Base-by-base conservation (phyloP, 2,329 filamentous ascomycete species). In the Colletotrichum camelliae region DNA sequence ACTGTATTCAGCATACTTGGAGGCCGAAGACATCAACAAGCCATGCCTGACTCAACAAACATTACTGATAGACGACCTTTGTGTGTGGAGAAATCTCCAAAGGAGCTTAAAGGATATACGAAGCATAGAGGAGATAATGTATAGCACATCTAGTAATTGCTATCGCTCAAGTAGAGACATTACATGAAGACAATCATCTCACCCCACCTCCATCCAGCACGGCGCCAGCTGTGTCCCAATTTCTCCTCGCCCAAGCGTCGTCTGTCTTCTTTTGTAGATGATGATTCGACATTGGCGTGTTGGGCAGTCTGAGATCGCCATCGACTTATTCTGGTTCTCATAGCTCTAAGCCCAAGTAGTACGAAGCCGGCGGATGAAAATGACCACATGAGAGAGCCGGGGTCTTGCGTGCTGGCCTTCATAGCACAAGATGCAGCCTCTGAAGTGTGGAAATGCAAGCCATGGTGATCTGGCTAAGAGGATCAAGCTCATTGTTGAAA, bases 351-450 rank as follows among this genome's bases (percentile, higher is more conserved):
- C 9, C 7, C 8, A n/a, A 10, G 18, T 2, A 8, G 2, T 8
- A 6, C 2, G 18, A 43, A n/a, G 18, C 39, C 18, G 39, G 18
- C 5, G 39, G 9, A 43, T 6, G 18, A 43, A 43, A 33, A 0
- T n/a, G 5, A n/a, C 3, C 2, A n/a, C 18, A 43, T 1, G 9
- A n/a, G 0, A n/a, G 39, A 2, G 16, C 16, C 1, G 16, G 4
- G 8, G 7, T 1, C 16, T 43, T 18, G 2, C 39, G 5, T 10
- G 39, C 0, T n/a, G n/a, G 18, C 0, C 9, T 43, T n/a, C 18
- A n/a, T n/a, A 4, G 18, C 37, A 10, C 4, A 39, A n/a, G n/a
- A n/a, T n/a, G n/a, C n/a, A n/a, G n/a, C n/a, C n/a, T n/a, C n/a
- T n/a, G n/a, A n/a, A n/a, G n/a, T n/a, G n/a, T n/a, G n/a, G n/a